phyloP scores from a whole-genome alignment of 108 stramenopile species.

The Stephanodiscus minutulus region DNA sequence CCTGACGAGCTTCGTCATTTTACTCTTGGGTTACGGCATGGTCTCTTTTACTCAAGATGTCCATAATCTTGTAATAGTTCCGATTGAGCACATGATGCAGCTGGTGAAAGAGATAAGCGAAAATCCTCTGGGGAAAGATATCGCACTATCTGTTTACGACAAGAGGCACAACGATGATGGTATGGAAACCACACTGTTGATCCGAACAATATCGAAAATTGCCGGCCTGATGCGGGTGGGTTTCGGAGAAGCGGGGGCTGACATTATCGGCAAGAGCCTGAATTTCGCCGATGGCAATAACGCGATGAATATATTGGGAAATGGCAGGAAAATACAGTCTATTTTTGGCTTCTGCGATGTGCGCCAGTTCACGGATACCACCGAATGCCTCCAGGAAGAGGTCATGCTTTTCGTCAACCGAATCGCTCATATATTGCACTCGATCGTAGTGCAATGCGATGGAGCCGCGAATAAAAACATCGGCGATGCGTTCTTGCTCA shows the following conservation, averaged over 20 bases:
- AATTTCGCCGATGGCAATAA: constrained; percentile 39
- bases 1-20: constrained; percentile 64
- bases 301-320: constrained; percentile 54
- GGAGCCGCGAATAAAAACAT: constrained; percentile 84
- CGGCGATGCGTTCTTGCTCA: constrained; percentile 83
- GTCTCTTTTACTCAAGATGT: constrained; percentile 66
- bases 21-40: constrained; percentile 59
- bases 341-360: constrained; percentile 85
- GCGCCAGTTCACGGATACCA: constrained; percentile 80
- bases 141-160: constrained; percentile 20
- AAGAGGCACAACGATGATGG: constrained; percentile 49
- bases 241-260: constrained; percentile 84
- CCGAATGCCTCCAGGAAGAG: constrained; percentile 82
- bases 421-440: constrained; percentile 72
- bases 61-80: constrained; percentile 69
- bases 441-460: constrained; percentile 56
- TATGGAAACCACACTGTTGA: constrained; percentile 72
- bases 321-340: constrained; percentile 65
- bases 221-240: constrained; percentile 80
- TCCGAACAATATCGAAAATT: constrained; percentile 80
- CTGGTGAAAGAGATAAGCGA: constrained; percentile 59
- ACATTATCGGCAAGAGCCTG: constrained; percentile 81
- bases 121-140: constrained; percentile 58
- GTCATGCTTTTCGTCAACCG: constrained; percentile 84
- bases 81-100: constrained; percentile 77